Percentiles rank a stretch among this genome's conserved stretches.
Conservation (phyloP, 768 basidiomycete genomes). For the Mrakia blollopis region DNA sequence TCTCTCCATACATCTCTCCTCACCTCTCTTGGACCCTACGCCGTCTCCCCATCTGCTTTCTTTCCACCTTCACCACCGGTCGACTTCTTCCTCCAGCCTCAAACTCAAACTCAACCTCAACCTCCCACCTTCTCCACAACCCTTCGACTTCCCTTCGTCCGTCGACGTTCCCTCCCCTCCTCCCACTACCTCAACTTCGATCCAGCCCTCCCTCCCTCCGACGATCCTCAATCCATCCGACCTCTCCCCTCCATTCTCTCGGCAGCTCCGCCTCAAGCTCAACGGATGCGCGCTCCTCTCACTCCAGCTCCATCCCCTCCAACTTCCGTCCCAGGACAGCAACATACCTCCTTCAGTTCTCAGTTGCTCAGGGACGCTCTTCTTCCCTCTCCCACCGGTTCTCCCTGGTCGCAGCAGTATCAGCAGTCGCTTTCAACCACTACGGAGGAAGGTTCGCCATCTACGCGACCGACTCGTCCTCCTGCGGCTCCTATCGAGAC, state of each 20-base stretch:
- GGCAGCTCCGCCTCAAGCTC: background rate
- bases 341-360: background rate
- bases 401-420: background rate
- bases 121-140: background rate
- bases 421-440: background rate
- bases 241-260: background rate
- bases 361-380: background rate
- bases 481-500: background rate
- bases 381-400: background rate
- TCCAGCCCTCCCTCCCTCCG: background rate
- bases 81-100: background rate
- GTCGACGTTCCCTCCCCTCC: background rate
- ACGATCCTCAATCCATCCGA: conserved; percentile 8
- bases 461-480: background rate
- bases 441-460: background rate
- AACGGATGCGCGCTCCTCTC: background rate
- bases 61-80: background rate
- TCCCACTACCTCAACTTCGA: conserved; percentile 8
- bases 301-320: background rate
- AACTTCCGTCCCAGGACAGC: background rate
- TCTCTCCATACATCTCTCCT: background rate
- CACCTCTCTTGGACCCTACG: background rate
- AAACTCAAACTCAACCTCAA: background rate
- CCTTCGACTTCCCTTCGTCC: conserved; percentile 8
- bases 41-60: background rate